Evolutionary conservation across 2,329 filamentous ascomycete species (phyloP).

Genomic region (Colletotrichum sp.): DNA sequence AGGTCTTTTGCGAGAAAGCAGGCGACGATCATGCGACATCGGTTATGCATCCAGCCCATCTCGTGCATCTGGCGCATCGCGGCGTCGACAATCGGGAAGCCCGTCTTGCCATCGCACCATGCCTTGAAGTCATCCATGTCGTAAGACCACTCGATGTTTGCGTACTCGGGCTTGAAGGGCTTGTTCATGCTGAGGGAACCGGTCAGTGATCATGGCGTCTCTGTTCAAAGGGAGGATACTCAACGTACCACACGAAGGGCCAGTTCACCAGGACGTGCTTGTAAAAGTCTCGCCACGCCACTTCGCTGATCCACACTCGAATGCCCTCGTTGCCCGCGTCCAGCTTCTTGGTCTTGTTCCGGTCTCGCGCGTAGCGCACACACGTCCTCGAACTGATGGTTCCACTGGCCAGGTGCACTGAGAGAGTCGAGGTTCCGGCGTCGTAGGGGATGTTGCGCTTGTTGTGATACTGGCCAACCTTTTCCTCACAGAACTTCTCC

Average conservation of each 20-base stretch:
- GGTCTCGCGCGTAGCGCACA: constrained; percentile 64
- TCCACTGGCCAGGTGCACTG: constrained; percentile 74
- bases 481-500: constrained; percentile 70
- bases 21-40: constrained; percentile 82
- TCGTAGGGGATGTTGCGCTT: constrained; percentile 69
- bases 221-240: not conserved
- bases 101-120: constrained; percentile 78
- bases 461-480: constrained; percentile 65
- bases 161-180: constrained; percentile 79
- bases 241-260: constrained; percentile 76
- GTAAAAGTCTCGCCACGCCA: constrained; percentile 90
- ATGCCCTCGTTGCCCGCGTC: constrained; percentile 71
- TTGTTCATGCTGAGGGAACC: constrained; percentile 56
- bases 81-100: constrained; percentile 84
- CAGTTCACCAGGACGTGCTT: constrained; percentile 84
- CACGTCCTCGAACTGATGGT: constrained; percentile 72
- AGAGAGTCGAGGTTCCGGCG: constrained; percentile 70
- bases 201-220: not conserved
- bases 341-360: constrained; percentile 68
- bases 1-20: constrained; percentile 84
- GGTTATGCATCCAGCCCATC: constrained; percentile 83
- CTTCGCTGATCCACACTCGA: constrained; percentile 77
- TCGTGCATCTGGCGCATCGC: constrained; percentile 79
- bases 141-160: constrained; percentile 84
- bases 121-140: constrained; percentile 69